Conservation (phyloP, 2,329 filamentous ascomycete genomes). For the Colletotrichum sp. region DNA sequence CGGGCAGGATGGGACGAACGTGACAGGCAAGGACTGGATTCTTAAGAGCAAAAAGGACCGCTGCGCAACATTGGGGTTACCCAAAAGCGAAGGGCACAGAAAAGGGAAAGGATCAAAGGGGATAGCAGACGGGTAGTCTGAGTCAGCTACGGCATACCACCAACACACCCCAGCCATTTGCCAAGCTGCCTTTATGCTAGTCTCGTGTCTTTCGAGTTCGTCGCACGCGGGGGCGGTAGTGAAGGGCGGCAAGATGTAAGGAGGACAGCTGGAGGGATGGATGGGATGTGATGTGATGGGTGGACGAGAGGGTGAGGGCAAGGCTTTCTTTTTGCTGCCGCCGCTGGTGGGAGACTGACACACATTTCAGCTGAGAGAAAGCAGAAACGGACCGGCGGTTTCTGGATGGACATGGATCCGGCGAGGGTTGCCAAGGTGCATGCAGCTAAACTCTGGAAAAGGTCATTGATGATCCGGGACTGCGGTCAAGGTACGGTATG, state of each 20-base stretch:
- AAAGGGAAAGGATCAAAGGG: not conserved
- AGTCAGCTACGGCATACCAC: slow-evolving; percentile 4
- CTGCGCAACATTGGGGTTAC: not conserved
- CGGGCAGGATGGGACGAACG: slow-evolving; percentile 5
- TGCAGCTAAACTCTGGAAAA: not conserved
- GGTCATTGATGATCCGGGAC: slow-evolving; percentile 1
- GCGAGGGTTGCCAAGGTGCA: not conserved
- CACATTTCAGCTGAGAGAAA: not conserved
- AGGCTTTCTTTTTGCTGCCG: not conserved
- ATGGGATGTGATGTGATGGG: not conserved
- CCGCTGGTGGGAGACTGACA: not conserved
- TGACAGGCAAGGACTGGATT: not conserved
- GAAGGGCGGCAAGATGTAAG: not conserved
- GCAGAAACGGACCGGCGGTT: not conserved
- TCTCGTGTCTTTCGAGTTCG: not conserved
- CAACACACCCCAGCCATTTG: not conserved
- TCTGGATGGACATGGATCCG: not conserved
- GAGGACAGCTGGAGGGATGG: not conserved
- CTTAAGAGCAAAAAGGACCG: not conserved
- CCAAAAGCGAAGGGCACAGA: not conserved
- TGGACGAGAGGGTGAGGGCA: not conserved
- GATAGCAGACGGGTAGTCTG: not conserved
- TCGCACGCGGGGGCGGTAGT: not conserved
- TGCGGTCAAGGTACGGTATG: not conserved
- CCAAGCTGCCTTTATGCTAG: slow-evolving; percentile 6